Evolutionary conservation across 192 early-diverging fungal genomes (phyloP).

Genomic region (Rhizophagus sp.): DNA sequence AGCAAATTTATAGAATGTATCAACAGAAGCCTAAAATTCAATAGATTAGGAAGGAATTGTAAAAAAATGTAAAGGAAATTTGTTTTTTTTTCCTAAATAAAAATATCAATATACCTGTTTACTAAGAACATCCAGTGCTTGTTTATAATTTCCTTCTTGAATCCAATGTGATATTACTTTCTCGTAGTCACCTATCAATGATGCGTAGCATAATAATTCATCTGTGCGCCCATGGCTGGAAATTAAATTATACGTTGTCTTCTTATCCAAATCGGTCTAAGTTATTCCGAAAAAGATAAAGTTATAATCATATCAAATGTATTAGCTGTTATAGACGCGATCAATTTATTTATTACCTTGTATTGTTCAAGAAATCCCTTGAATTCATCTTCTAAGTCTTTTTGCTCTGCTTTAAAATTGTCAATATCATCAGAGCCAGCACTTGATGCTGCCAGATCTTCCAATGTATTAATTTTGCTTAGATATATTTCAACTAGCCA

Average conservation of each 20-base stretch:
- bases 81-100: too few species aligned
- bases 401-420: slow-evolving; percentile 61
- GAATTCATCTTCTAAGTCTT: slow-evolving; percentile 67
- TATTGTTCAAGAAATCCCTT: slow-evolving; percentile 68
- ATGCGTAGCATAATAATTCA: slow-evolving; percentile 81
- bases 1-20: slow-evolving; percentile 88
- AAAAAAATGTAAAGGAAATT: too few species aligned
- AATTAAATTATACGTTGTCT: slow-evolving; percentile 80
- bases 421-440: slow-evolving; percentile 42
- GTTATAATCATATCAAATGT: background rate
- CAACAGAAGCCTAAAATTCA: slow-evolving; percentile 59
- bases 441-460: slow-evolving; percentile 50
- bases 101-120: slow-evolving; percentile 59
- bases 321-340: too few species aligned
- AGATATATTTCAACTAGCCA: slow-evolving; percentile 93
- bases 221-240: slow-evolving; percentile 82
- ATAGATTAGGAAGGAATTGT: too few species aligned
- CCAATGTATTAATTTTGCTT: slow-evolving; percentile 68
- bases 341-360: slow-evolving; percentile 48
- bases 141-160: slow-evolving; percentile 69
- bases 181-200: slow-evolving; percentile 85
- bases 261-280: slow-evolving; percentile 57
- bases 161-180: slow-evolving; percentile 85
- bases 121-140: slow-evolving; percentile 76
- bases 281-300: slow-evolving; percentile 29